Evolutionary conservation across 371 early-diverging fungal species (phyloP).

Genomic region (Rhizopus delemar): DNA sequence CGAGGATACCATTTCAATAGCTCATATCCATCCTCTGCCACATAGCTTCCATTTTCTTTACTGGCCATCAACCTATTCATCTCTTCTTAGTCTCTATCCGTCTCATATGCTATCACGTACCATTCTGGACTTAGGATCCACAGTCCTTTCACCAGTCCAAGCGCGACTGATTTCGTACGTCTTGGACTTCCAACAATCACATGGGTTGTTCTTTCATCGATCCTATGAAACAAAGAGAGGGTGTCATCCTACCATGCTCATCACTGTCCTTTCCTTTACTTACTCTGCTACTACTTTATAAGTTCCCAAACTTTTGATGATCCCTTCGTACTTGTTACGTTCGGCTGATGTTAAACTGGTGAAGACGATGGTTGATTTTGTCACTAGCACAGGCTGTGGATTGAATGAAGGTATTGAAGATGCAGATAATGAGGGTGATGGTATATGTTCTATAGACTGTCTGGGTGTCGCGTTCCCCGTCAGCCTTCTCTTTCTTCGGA

Average conservation of each 20-base stretch:
- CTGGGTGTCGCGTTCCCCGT: conserved; percentile 8
- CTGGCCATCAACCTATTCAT: conserved; percentile 14
- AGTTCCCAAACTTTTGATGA: conserved; percentile 19
- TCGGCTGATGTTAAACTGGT: conserved; percentile 21
- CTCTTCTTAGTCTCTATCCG: no score
- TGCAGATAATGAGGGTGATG: not conserved
- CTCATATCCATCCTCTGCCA: conserved; percentile 13
- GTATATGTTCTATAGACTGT: conserved; percentile 4
- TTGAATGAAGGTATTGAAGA: not conserved
- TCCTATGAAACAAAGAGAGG: conserved; percentile 11
- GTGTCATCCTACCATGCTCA: not conserved
- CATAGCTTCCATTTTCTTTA: not conserved
- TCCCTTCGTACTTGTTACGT: conserved; percentile 17
- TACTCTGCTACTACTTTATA: conserved; percentile 28
- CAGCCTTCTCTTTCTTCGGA: conserved; percentile 16
- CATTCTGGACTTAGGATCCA: conserved; percentile 23
- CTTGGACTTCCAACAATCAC: conserved; percentile 19
- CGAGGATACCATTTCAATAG: conserved; percentile 16
- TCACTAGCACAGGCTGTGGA: no score
- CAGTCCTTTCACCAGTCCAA: conserved; percentile 16
- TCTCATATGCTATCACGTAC: not conserved
- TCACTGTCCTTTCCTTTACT: conserved; percentile 2
- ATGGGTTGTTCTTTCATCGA: conserved; percentile 25
- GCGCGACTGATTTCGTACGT: conserved; percentile 17
- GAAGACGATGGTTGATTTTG: conserved; percentile 23